A percentile compares a stretch with the other conserved stretches of the same genome.
These are phyloP conservation scores for Amorphotheca resinae DNA, from an alignment of 495 filamentous ascomycete genomes.

Conservation along the genomic window DNA sequence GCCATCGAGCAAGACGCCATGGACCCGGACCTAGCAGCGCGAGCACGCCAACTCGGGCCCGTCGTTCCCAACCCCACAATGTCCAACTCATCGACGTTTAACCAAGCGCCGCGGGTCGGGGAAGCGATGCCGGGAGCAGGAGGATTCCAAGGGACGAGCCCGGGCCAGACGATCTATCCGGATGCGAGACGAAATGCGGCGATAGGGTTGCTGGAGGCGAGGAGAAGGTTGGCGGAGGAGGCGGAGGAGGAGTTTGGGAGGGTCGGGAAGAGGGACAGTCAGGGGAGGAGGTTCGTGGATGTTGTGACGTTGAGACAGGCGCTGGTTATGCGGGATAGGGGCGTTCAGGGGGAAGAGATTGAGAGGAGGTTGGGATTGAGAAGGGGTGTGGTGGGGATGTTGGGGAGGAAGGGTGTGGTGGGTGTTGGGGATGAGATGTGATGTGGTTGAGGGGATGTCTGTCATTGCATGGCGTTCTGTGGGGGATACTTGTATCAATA, in stretches of 20 bases:
- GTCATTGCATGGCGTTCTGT: too few species aligned
- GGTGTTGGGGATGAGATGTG: conserved; percentile 29
- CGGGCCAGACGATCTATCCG: conserved; percentile 7
- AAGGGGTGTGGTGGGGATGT: conserved; percentile 39
- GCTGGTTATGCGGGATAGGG: conserved; percentile 46
- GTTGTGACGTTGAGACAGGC: conserved; percentile 46
- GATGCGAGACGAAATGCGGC: conserved; percentile 11
- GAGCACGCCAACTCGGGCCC: conserved; percentile 48
- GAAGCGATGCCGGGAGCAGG: neutral
- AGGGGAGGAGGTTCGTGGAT: conserved; percentile 49
- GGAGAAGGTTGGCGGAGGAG: conserved; percentile 16
- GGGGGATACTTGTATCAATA: too few species aligned
- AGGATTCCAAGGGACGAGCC: conserved; percentile 4
- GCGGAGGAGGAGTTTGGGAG: conserved; percentile 39
- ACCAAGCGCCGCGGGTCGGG: neutral
- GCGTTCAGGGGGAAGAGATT: conserved; percentile 37
- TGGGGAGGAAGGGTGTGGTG: conserved; percentile 42
- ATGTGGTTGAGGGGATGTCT: conserved; percentile 48
- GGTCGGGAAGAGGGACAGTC: conserved; percentile 30
- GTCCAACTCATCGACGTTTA: conserved; percentile 27
- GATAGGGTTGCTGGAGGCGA: conserved; percentile 11
- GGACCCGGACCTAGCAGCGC: conserved; percentile 37
- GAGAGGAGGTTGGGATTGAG: conserved; percentile 46
- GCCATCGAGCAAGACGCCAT: conserved; percentile 54
- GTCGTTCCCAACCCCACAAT: conserved; percentile 48